Base-by-base conservation (phyloP, 2,329 filamentous ascomycete species). In the Chaetomium strumarium region DNA sequence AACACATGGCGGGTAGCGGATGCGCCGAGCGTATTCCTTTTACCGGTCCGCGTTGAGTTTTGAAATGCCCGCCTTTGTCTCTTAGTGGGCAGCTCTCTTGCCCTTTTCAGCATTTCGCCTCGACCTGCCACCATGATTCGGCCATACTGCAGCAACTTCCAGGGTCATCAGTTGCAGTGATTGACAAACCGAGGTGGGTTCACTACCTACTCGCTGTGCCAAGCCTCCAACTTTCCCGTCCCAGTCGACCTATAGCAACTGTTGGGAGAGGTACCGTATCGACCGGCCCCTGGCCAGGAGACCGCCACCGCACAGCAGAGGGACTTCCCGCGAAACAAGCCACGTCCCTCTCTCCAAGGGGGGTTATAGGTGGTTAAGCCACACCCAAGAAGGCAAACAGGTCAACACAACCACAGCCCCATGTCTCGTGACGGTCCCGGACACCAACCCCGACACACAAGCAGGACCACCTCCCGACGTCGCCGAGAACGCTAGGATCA, bases 101-200 rank as follows among this genome's bases (percentile, higher is more conserved):
- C 42, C 57, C 36, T 38, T 53, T 58, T 11, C 40, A 37, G 34
- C 16, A 17, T 36, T 11, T 47, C 12, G n/a, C 24, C 50, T 48
- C 46, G 41, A 50, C 51, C 54, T 56, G 51, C 49, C 47, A 52
- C 51, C 30, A 56, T 58, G 56, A 29, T 53, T 52, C 46, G 44
- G 37, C 52, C 55, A 53, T 55, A 49, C 55, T 54, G 55, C 60
- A 56, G 31, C 42, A 20, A 17, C 46, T 34, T 14, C 39, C 24
- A 36, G 14, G 31, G 30, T 34, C 42, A 33, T 24, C 31, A 36
- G 40, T 33, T 29, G 9, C 37, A 33, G 24, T 39, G 36, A 31
- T 46, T 46, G 36, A 16, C 41, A 31, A 24, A 24, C 4, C 24
- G 24, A 24, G 24, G 24, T 24, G 7, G 24, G 16, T 42, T 14